phyloP scores from a whole-genome alignment of 345 rosid species.

The Diplotaxis tenuifolia region DNA sequence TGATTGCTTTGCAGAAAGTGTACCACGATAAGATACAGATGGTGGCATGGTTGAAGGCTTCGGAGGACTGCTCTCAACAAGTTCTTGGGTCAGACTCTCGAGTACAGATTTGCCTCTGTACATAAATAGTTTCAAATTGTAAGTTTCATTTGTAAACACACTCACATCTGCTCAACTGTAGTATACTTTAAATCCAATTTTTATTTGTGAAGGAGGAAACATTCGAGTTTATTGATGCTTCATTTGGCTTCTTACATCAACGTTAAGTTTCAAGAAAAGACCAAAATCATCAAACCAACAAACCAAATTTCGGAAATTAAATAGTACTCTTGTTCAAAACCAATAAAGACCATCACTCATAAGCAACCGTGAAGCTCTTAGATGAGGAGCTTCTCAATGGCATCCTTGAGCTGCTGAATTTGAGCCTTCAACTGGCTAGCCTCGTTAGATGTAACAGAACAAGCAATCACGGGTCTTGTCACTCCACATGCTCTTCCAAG shows the following conservation, averaged over 20 bases:
- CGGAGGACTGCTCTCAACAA: conserved; percentile 62
- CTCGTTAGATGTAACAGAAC: conserved; percentile 84
- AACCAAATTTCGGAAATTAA: background rate
- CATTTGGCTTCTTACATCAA: background rate
- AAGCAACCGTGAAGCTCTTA: conserved; percentile 22
- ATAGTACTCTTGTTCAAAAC: background rate
- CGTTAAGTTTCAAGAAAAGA: background rate
- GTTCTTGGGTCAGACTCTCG: conserved; percentile 42
- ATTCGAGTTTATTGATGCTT: background rate
- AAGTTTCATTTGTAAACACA: background rate
- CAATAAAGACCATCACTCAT: conserved; percentile 67
- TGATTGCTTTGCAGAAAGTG: conserved; percentile 64
- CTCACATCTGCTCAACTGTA: background rate
- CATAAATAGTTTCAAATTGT: background rate
- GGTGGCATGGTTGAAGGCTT: conserved; percentile 48
- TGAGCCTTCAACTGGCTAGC: conserved; percentile 85
- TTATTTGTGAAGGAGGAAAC: background rate
- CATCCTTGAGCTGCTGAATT: conserved; percentile 86
- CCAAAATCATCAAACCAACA: conserved; percentile 2
- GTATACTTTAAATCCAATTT: background rate
- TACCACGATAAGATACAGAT: conserved; percentile 62
- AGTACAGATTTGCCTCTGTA: background rate
- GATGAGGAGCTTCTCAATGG: conserved; percentile 91
- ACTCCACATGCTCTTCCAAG: conserved; percentile 97
- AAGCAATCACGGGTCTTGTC: conserved; percentile 86